Base-by-base conservation (phyloP, 1,139 yeast genomes). In the Sugiyamaella sp. region DNA sequence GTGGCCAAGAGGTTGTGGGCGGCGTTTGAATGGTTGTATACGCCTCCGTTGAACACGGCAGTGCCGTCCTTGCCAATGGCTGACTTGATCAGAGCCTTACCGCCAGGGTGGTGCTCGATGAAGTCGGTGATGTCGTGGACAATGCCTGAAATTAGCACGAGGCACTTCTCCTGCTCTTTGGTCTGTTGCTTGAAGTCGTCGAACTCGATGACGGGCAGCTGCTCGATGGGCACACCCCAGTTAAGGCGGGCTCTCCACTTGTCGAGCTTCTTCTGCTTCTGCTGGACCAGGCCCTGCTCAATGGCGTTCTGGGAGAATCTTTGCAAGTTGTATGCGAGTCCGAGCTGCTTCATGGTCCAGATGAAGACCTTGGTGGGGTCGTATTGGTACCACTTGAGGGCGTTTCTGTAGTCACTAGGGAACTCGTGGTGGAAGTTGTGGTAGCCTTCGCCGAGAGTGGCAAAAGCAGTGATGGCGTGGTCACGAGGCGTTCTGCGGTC, bases 401-500 rank as follows among this genome's bases (percentile, higher is more conserved):
- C 99, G 70, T 93, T 93, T 79, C 99, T 84, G 82, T 93, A 93
- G 77, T 93, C 99, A 46, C 95, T 84, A 63, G 99, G 99, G 82
- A 91, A 93, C 78, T 95, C 98, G 76, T 93, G 99, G 76, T 93
- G 99, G 85, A 93, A 93, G 78, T 93, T 93, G 76, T 93, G 99
- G 81, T 93, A 91, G 57, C 99, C 99, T 78, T 93, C 99, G 71
- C 99, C 99, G 66, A 93, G 87, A 10, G 99, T 93, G 57, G 89
- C 96, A 58, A 93, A 75, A 5, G 99, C 99, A 58, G 99, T 93
- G 62, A 93, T 72, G 66, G 85, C 84, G 74, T 93, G 97, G 74
- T 93, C 98, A 74, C 99, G 84, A 62, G 99, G 98, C 39, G 98
- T 89, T 78, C 97, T 86, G 72, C 91, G 85, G 75, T 93, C 99